A percentile compares a stretch with the other conserved stretches of the same genome.
Evolutionary conservation across 345 rosid species (phyloP).

Genomic region (Acer negundo): DNA sequence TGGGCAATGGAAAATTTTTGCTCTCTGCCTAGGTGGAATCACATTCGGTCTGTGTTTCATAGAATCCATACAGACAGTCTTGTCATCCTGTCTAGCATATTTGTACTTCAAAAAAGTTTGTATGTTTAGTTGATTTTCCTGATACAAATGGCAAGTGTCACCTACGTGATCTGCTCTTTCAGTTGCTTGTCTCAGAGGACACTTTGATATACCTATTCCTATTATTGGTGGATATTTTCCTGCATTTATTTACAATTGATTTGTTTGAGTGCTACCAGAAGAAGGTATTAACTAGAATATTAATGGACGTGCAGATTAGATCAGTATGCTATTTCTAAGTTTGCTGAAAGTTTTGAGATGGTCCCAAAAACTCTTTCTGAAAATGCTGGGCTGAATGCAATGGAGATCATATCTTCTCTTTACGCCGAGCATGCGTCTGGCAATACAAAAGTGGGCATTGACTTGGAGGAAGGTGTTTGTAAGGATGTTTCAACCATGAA

Average conservation of each 20-base stretch:
- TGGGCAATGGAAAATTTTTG: background rate
- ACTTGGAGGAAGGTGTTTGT: constrained; percentile 79
- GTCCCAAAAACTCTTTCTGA: constrained; percentile 88
- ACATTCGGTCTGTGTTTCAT: background rate
- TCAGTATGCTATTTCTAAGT: constrained; percentile 91
- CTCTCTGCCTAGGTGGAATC: background rate
- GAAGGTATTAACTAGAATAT: background rate
- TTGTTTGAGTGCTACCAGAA: background rate
- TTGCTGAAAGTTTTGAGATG: constrained; percentile 98
- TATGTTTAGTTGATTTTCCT: no score
- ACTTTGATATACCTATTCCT: no score
- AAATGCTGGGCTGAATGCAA: constrained; percentile 94
- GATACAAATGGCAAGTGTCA: no score
- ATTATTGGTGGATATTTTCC: background rate
- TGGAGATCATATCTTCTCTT: constrained; percentile 90
- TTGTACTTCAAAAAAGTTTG: no score
- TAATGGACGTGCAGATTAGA: constrained; percentile 67
- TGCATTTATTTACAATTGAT: background rate
- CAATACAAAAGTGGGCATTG: constrained; percentile 81
- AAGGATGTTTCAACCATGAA: constrained; percentile 64
- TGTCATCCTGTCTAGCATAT: background rate
- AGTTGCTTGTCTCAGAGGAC: no score
- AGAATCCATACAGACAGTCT: background rate
- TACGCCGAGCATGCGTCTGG: constrained; percentile 95
- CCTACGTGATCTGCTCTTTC: no score